These are phyloP conservation scores for Cercophora newfieldiana DNA, from an alignment of 495 filamentous ascomycete genomes.

Conservation along the genomic window DNA sequence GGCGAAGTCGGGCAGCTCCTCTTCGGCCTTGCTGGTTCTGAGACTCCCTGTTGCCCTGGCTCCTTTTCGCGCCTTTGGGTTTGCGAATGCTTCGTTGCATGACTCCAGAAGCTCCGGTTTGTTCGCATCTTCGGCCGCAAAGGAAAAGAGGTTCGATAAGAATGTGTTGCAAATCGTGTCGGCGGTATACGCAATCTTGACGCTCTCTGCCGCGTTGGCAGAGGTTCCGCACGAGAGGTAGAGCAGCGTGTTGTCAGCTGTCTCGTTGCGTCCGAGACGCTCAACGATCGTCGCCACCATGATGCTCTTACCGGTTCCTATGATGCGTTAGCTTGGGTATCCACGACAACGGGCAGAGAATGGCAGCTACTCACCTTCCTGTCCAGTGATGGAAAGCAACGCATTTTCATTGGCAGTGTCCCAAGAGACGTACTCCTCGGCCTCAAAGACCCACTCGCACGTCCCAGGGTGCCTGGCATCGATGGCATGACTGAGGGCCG, in stretches of 20 bases:
- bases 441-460: conserved; percentile 27
- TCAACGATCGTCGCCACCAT: conserved; percentile 23
- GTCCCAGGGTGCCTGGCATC: conserved; percentile 23
- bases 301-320: conserved; percentile 28
- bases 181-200: conserved; percentile 8
- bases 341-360: background rate
- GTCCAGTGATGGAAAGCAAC: conserved; percentile 25
- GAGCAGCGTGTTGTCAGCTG: conserved; percentile 15
- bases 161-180: conserved; percentile 26
- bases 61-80: conserved; percentile 14
- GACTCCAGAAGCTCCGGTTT: conserved; percentile 24
- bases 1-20: conserved; percentile 21
- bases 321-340: background rate
- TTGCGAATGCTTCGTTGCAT: conserved; percentile 28
- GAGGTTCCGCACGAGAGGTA: conserved; percentile 21
- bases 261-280: background rate
- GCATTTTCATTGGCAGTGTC: background rate
- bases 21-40: conserved; percentile 9
- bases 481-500: conserved; percentile 18
- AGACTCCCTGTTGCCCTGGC: background rate
- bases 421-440: conserved; percentile 14
- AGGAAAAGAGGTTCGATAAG: conserved; percentile 19
- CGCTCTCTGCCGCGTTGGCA: background rate
- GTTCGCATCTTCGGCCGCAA: conserved; percentile 21
- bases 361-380: conserved; percentile 21